Conservation (phyloP, 2,329 filamentous ascomycete genomes). For the Didymella sp. region DNA sequence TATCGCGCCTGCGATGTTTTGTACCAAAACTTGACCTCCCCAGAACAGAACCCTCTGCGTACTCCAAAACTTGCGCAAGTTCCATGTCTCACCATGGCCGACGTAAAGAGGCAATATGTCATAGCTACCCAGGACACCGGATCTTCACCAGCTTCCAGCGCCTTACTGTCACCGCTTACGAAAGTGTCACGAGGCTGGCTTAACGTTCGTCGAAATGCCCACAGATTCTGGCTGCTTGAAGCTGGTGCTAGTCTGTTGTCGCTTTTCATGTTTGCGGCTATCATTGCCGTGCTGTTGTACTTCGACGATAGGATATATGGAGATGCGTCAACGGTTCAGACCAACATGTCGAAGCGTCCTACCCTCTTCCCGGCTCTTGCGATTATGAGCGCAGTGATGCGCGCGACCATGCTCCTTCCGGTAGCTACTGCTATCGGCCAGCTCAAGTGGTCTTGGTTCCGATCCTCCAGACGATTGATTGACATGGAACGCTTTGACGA, state of each 20-base stretch:
- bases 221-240: not conserved
- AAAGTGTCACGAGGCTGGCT: not conserved
- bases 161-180: not conserved
- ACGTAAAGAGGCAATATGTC: not conserved
- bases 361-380: not conserved
- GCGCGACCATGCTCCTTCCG: not conserved
- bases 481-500: not conserved
- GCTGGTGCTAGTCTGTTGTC: not conserved
- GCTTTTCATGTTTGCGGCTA: not conserved
- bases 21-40: no score
- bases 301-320: not conserved
- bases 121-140: not conserved
- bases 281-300: not conserved
- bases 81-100: not conserved
- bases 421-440: not conserved
- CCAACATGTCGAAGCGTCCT: not conserved
- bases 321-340: not conserved
- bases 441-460: not conserved
- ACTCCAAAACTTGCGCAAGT: no score
- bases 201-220: not conserved
- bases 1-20: no score
- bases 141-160: not conserved
- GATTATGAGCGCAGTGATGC: not conserved
- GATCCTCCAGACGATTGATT: not conserved
- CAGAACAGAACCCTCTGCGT: no score